Conservation (phyloP, 768 basidiomycete genomes). For the Boletus reticuloceps region DNA sequence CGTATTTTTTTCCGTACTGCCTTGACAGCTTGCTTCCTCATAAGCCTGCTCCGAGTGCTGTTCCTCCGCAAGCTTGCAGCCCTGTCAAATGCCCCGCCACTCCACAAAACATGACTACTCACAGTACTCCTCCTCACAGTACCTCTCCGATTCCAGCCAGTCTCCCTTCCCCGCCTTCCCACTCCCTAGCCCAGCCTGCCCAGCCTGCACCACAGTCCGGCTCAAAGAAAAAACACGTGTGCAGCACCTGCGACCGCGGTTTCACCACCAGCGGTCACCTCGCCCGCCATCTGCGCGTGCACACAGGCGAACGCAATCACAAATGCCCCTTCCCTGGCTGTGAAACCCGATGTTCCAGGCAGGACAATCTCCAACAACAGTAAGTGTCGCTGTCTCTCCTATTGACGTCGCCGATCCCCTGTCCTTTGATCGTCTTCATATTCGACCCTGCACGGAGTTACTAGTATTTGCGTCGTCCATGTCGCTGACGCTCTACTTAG, state of each 20-base stretch:
- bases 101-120: slow-evolving; percentile 29
- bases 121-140: slow-evolving; percentile 22
- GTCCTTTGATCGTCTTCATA: slow-evolving; percentile 1
- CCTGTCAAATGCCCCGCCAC: slow-evolving; percentile 33
- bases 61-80: slow-evolving; percentile 28
- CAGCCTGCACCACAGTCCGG: neutral
- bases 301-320: slow-evolving; percentile 91
- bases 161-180: slow-evolving; percentile 11
- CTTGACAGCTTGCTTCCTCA: slow-evolving; percentile 35
- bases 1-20: slow-evolving; percentile 37
- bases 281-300: slow-evolving; percentile 83
- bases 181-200: neutral
- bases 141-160: slow-evolving; percentile 27
- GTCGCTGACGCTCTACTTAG: slow-evolving; percentile 35
- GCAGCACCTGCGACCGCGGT: slow-evolving; percentile 66
- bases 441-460: slow-evolving; percentile 17
- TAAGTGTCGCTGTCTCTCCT: slow-evolving; percentile 6
- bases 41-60: slow-evolving; percentile 27
- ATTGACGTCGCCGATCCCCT: neutral
- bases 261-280: slow-evolving; percentile 91
- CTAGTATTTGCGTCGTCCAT: slow-evolving; percentile 1
- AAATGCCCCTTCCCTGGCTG: slow-evolving; percentile 95
- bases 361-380: slow-evolving; percentile 74
- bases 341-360: slow-evolving; percentile 84
- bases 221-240: slow-evolving; percentile 51